Evolutionary conservation across 2,329 filamentous ascomycete species (phyloP).

Genomic region (Davidsoniella eucalypti): DNA sequence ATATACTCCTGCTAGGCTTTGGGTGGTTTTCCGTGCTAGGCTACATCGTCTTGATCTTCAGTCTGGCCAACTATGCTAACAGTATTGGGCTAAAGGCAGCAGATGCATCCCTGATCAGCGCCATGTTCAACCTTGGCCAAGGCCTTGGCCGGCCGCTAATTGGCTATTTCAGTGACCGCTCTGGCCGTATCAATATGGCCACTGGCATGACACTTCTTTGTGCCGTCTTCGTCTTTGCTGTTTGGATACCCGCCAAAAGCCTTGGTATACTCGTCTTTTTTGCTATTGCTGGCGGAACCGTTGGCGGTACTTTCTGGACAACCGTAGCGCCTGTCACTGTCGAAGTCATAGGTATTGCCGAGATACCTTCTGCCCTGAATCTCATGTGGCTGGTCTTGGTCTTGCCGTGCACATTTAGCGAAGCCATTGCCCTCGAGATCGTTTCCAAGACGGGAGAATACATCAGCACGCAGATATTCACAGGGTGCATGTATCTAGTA

Average conservation of each 20-base stretch:
- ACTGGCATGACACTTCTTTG: constrained; percentile 45
- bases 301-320: constrained; percentile 57
- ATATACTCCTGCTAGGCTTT: constrained; percentile 47
- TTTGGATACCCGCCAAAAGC: constrained; percentile 52
- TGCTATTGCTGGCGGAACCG: constrained; percentile 49
- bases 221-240: constrained; percentile 47
- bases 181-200: constrained; percentile 60
- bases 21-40: constrained; percentile 56
- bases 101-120: constrained; percentile 56
- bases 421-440: constrained; percentile 46
- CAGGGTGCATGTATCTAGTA: constrained; percentile 42
- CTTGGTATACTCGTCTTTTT: constrained; percentile 58
- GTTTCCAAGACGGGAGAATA: constrained; percentile 29
- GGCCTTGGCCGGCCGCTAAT: constrained; percentile 55
- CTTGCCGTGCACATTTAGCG: constrained; percentile 52
- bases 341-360: constrained; percentile 54
- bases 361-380: constrained; percentile 51
- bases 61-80: constrained; percentile 55
- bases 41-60: constrained; percentile 65
- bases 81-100: constrained; percentile 48
- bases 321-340: constrained; percentile 53
- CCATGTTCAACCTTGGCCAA: constrained; percentile 52
- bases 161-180: constrained; percentile 52
- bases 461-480: constrained; percentile 39
- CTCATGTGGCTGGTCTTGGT: constrained; percentile 57